Evolutionary conservation across 2,329 filamentous ascomycete species (phyloP), one percentile per base, ranked within the genome.

Genomic region (Aspergillus niger): DNA sequence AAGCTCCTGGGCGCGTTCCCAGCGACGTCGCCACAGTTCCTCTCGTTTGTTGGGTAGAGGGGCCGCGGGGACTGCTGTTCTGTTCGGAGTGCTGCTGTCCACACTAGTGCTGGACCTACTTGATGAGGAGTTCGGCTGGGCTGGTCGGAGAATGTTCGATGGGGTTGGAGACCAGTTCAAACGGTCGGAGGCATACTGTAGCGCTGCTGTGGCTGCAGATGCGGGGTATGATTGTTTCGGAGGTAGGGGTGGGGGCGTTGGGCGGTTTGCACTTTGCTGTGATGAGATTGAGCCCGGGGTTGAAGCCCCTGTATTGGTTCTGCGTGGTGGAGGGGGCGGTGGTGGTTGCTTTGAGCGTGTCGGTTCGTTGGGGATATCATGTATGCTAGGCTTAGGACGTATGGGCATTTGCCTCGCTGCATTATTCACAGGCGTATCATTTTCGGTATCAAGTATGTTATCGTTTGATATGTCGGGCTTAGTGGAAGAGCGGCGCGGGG

Each of bases 1-100:
- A 15, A 80, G 74, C 3, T 78, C 75, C 28, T 76, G 76, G 0
- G 81, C 79, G 3, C 78, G 71, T 44, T 74, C 76, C 81, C 80
- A 83, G 32, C 81, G 75, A 26, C 80, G 75, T 44, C 73, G 72
- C 81, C 81, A 83, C 8, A 81, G 67, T 58, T 82, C 81, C 58
- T 82, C 77, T 8, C 80, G 79, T 59, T 80, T 82, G 55, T 77
- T 81, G 3, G 76, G 74, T 2, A 78, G 67, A 0, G 77, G 70
- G 2, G 71, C 65, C 11, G 71, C 71, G 8, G 70, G 70, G 13
- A 59, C 58, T 1, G 60, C 59, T 2, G 62, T 50, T 10, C 54
- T 39, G 49, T 61, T 60, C 48, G 55, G 26, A 30, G 50, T 22
- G 5, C 60, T 38, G 20, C 60, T 60, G 58, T 64, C 61, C 30